phyloP scores from a whole-genome alignment of 2,329 filamentous ascomycete species.

The Claviceps digitariae region DNA sequence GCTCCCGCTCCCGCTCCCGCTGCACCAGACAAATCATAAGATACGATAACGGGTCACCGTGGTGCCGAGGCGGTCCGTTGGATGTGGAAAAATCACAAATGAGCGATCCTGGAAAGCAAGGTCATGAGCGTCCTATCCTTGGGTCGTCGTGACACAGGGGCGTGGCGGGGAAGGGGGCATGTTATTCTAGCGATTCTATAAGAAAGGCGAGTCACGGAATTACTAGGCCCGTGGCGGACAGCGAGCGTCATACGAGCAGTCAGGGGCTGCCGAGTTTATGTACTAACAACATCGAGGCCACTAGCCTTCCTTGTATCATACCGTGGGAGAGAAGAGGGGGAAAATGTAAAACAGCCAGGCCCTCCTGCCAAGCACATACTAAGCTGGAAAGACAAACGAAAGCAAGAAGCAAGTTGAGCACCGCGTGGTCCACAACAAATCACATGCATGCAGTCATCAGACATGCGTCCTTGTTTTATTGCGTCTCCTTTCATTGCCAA shows the following conservation, averaged over 20 bases:
- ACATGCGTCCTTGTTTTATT: background rate
- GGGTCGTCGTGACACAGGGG: background rate
- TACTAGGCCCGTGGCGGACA: background rate
- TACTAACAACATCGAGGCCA: background rate
- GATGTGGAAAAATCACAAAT: background rate
- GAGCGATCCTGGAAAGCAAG: background rate
- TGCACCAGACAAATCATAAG: background rate
- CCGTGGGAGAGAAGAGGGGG: background rate
- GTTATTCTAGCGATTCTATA: background rate
- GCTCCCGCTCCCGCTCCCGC: conserved; percentile 3
- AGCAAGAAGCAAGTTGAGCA: background rate
- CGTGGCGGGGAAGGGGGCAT: background rate
- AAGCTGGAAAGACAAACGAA: background rate
- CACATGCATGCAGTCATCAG: background rate
- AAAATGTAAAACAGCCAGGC: background rate
- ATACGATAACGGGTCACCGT: background rate
- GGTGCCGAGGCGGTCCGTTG: background rate
- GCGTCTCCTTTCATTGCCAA: no score
- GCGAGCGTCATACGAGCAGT: background rate
- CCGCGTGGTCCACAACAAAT: background rate
- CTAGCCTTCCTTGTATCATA: conserved; percentile 3
- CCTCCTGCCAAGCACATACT: background rate
- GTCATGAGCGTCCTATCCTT: background rate
- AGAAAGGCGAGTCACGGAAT: conserved; percentile 1
- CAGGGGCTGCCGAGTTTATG: background rate